These are phyloP conservation scores for Pythium dissotocum DNA, from an alignment of 352 stramenopile genomes.

Conservation along the genomic window DNA sequence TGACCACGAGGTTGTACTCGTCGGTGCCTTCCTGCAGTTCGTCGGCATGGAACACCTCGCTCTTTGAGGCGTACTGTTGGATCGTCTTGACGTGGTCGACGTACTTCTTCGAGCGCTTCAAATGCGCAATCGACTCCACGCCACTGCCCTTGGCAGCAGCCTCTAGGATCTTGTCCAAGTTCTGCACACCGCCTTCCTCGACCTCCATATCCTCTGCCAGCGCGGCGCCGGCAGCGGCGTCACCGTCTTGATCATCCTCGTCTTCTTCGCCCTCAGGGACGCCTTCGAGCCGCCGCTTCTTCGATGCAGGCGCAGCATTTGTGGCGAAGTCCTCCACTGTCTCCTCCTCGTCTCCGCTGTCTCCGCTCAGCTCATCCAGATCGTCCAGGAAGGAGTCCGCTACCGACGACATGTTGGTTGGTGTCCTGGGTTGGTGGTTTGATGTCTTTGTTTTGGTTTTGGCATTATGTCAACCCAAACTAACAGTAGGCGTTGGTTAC, in stretches of 20 bases:
- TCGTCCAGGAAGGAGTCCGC: constrained; percentile 90
- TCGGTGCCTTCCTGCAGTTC: constrained; percentile 58
- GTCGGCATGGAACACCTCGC: constrained; percentile 32
- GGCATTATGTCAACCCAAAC: not conserved
- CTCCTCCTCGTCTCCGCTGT: constrained; percentile 75
- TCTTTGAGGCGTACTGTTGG: constrained; percentile 47
- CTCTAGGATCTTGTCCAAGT: constrained; percentile 43
- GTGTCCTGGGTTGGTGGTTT: constrained; percentile 7
- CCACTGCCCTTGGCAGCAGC: constrained; percentile 51
- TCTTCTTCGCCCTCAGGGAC: constrained; percentile 22
- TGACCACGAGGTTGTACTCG: constrained; percentile 87
- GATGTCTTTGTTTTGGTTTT: constrained; percentile 4
- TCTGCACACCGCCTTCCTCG: constrained; percentile 26
- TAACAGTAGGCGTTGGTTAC: constrained; percentile 2
- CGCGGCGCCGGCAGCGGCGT: constrained; percentile 23
- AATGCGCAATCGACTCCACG: constrained; percentile 57
- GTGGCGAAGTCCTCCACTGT: constrained; percentile 15
- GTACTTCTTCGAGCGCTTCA: constrained; percentile 79
- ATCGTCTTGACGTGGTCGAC: constrained; percentile 70
- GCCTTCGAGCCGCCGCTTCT: constrained; percentile 22
- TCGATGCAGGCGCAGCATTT: constrained; percentile 6
- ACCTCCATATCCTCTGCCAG: constrained; percentile 8
- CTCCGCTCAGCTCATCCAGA: constrained; percentile 85
- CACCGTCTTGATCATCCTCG: constrained; percentile 28
- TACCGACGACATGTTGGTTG: constrained; percentile 71